Evolutionary conservation across 192 early-diverging fungal genomes (phyloP).

Genomic region (Geranomyces michiganensis): DNA sequence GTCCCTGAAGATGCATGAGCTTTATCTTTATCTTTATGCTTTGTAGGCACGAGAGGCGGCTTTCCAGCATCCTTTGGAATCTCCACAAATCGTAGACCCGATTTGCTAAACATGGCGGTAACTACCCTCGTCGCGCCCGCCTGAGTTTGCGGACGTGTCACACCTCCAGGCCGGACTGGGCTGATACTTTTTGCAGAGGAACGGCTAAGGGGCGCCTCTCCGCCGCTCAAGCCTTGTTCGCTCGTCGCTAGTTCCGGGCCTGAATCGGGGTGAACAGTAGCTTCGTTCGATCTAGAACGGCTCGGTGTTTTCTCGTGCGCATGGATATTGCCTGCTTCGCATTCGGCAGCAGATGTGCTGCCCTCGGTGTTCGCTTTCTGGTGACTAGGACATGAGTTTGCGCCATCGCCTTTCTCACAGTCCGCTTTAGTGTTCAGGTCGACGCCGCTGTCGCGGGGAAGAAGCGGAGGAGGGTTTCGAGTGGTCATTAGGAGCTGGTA

Average conservation of each 20-base stretch:
- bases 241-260: too few species aligned
- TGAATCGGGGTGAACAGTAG: too few species aligned
- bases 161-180: not conserved
- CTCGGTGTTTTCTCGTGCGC: too few species aligned
- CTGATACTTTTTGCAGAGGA: not conserved
- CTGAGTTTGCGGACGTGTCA: slow-evolving; percentile 3
- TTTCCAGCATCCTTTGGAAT: not conserved
- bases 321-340: too few species aligned
- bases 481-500: too few species aligned
- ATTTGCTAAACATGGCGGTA: slow-evolving; percentile 6
- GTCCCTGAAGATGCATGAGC: not conserved
- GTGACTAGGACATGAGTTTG: too few species aligned
- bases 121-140: not conserved
- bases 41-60: not conserved
- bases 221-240: too few species aligned
- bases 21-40: not conserved
- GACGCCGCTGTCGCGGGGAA: not conserved
- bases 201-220: not conserved
- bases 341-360: too few species aligned
- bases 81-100: not conserved
- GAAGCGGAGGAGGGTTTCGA: too few species aligned
- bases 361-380: too few species aligned
- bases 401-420: not conserved
- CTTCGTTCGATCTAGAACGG: too few species aligned
- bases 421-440: not conserved